phyloP scores from a whole-genome alignment of 2,329 filamentous ascomycete species.

The Thielaviopsis musarum region DNA sequence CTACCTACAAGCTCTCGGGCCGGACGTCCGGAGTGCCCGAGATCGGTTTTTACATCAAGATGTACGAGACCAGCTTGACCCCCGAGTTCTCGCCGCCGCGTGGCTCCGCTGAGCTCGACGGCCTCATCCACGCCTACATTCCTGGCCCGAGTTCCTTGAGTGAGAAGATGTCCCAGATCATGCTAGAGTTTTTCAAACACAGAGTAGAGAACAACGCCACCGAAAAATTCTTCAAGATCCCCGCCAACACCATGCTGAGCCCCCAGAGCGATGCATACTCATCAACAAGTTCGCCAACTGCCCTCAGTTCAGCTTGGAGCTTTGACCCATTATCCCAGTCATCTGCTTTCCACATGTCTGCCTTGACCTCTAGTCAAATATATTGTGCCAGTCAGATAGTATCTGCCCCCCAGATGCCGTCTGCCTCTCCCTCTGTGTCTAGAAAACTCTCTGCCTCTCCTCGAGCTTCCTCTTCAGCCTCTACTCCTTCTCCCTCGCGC shows the following conservation, averaged over 20 bases:
- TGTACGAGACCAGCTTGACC: slow-evolving; percentile 31
- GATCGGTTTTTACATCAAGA: slow-evolving; percentile 44
- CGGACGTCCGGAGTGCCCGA: slow-evolving; percentile 14
- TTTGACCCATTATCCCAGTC: neutral
- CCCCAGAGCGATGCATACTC: slow-evolving; percentile 23
- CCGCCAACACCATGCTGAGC: slow-evolving; percentile 26
- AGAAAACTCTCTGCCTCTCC: slow-evolving; percentile 6
- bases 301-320: neutral
- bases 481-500: slow-evolving; percentile 12
- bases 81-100: slow-evolving; percentile 52
- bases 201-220: slow-evolving; percentile 35
- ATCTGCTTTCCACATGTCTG: neutral
- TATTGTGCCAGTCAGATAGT: neutral
- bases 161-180: slow-evolving; percentile 41
- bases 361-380: neutral
- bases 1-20: slow-evolving; percentile 15
- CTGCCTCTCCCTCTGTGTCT: slow-evolving; percentile 9
- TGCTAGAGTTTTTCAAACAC: slow-evolving; percentile 42
- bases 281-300: slow-evolving; percentile 23
- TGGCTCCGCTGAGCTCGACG: slow-evolving; percentile 42
- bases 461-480: neutral
- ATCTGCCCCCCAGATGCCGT: neutral
- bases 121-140: slow-evolving; percentile 41
- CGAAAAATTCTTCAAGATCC: slow-evolving; percentile 40
- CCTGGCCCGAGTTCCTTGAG: slow-evolving; percentile 33